phyloP scores from a whole-genome alignment of 2,329 filamentous ascomycete genomes.

The Magnaporthiopsis rhizophila region DNA sequence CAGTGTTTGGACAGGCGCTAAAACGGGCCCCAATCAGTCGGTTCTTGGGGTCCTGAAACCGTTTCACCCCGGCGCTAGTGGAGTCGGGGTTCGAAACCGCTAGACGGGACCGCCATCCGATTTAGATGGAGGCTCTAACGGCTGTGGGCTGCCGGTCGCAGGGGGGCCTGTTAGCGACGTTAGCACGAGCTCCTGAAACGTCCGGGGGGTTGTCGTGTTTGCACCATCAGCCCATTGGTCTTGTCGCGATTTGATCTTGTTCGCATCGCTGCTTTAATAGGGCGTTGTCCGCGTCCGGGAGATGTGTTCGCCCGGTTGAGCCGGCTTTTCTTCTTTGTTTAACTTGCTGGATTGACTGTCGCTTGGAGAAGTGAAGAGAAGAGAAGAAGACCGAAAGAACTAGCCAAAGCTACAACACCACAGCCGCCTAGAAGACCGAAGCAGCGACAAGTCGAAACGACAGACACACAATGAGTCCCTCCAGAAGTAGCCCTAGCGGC shows the following conservation, averaged over 20 bases:
- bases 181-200: background rate
- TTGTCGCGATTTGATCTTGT: background rate
- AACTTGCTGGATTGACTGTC: background rate
- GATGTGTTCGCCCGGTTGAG: too few relatives aligned
- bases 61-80: background rate
- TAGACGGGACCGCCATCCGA: background rate
- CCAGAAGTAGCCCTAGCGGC: background rate
- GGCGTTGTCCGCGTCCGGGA: background rate
- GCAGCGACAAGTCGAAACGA: background rate
- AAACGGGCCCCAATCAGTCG: background rate
- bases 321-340: background rate
- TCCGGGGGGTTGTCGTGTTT: too few relatives aligned
- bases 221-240: background rate
- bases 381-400: too few relatives aligned
- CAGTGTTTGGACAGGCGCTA: background rate
- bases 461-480: background rate
- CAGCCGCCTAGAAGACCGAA: background rate
- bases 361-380: background rate
- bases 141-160: too few relatives aligned
- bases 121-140: background rate
- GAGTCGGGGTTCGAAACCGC: background rate
- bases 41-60: background rate
- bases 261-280: background rate
- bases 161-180: background rate
- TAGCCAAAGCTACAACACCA: background rate